phyloP scores from a whole-genome alignment of 73 alveolate genomes.

The Paramecium caudatum region DNA sequence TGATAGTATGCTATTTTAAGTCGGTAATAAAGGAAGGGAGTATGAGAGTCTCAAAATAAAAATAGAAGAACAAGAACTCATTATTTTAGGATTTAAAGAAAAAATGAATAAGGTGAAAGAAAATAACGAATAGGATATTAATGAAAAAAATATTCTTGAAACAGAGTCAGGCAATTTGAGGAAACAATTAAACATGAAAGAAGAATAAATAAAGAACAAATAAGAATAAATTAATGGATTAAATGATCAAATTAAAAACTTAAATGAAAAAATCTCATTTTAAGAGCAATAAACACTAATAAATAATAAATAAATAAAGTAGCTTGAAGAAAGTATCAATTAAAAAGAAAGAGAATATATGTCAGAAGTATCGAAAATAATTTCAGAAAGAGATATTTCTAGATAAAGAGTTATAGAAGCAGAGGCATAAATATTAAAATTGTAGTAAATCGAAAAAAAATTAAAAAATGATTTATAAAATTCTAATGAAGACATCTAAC shows the following conservation, averaged over 20 bases:
- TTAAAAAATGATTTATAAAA: neutral
- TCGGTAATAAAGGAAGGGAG: slow-evolving; percentile 18
- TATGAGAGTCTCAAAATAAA: neutral
- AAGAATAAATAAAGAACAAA: neutral
- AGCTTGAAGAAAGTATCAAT: neutral
- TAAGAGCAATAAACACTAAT: neutral
- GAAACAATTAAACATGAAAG: neutral
- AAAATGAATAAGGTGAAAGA: neutral
- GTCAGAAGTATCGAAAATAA: neutral
- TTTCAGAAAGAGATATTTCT: slow-evolving; percentile 2
- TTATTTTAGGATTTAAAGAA: neutral
- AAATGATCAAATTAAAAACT: neutral
- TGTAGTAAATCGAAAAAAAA: neutral
- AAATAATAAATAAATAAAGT: neutral
- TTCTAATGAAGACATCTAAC: neutral
- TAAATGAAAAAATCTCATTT: neutral
- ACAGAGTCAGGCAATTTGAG: neutral
- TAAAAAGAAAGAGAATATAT: slow-evolving; percentile 9
- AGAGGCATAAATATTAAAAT: neutral
- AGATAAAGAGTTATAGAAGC: neutral
- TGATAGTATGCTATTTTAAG: neutral
- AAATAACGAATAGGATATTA: neutral
- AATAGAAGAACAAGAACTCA: neutral
- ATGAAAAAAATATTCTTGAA: neutral
- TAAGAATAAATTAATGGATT: slow-evolving; percentile 17